Evolutionary conservation across 2,329 filamentous ascomycete genomes (phyloP).

Genomic region (Zalaria sp.): DNA sequence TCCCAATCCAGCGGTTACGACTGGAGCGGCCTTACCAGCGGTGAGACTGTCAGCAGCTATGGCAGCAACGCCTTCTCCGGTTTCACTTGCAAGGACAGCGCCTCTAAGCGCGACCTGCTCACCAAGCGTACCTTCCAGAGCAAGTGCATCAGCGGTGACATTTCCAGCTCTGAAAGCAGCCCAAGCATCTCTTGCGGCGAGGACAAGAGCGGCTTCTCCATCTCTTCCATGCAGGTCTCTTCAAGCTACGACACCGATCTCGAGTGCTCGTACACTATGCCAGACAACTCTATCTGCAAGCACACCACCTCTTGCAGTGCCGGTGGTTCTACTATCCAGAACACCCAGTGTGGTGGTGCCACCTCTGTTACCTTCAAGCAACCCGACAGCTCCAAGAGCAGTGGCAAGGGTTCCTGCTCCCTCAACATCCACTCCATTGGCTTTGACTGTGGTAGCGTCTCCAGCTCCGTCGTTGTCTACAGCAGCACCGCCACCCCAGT

Average conservation of each 20-base stretch:
- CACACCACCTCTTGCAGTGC: conserved; percentile 55
- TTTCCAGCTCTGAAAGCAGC: conserved; percentile 35
- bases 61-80: conserved; percentile 61
- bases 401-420: conserved; percentile 41
- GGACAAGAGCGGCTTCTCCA: conserved; percentile 51
- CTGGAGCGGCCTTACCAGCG: conserved; percentile 52
- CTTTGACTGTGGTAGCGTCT: conserved; percentile 51
- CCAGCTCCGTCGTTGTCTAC: conserved; percentile 5
- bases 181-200: conserved; percentile 44
- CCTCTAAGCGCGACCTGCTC: conserved; percentile 43
- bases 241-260: conserved; percentile 64
- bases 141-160: conserved; percentile 28
- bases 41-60: conserved; percentile 43
- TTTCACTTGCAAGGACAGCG: conserved; percentile 52
- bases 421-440: conserved; percentile 60
- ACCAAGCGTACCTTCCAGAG: conserved; percentile 28
- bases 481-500: conserved; percentile 12
- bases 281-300: conserved; percentile 69
- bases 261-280: conserved; percentile 79
- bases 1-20: conserved; percentile 57
- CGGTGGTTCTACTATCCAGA: conserved; percentile 56
- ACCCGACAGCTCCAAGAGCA: conserved; percentile 32
- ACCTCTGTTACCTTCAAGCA: conserved; percentile 59
- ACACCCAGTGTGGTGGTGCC: conserved; percentile 86
- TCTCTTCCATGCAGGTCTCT: conserved; percentile 58